These are phyloP conservation scores for Arabidopsis hybrid DNA, from an alignment of 441 rosid species.

Conservation along the genomic window DNA sequence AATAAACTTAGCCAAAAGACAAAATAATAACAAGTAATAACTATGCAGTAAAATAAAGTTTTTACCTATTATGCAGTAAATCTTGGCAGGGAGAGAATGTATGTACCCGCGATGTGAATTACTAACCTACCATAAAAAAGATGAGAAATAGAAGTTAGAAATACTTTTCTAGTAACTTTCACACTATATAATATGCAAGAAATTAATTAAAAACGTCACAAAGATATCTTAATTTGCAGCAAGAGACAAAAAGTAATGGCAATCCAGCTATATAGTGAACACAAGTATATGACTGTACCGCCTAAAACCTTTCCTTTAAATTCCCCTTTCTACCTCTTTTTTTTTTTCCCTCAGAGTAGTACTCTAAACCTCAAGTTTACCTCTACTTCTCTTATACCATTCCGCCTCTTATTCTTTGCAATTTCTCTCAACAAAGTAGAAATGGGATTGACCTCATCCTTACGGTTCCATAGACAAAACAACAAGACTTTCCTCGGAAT, in stretches of 20 bases:
- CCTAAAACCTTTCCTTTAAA: slow-evolving; percentile 70
- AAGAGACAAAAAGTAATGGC: slow-evolving; percentile 45
- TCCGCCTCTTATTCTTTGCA: slow-evolving; percentile 21
- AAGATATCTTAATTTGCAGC: slow-evolving; percentile 36
- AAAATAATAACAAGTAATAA: slow-evolving; percentile 31
- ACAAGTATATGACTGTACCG: slow-evolving; percentile 55
- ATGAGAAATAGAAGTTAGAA: slow-evolving; percentile 26
- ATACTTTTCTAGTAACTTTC: slow-evolving; percentile 50
- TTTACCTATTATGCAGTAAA: slow-evolving; percentile 33
- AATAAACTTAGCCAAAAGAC: slow-evolving; percentile 33
- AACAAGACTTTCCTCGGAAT: slow-evolving; percentile 53
- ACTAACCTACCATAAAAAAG: slow-evolving; percentile 24
- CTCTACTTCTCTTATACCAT: slow-evolving; percentile 34
- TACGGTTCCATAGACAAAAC: slow-evolving; percentile 52
- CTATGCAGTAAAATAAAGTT: slow-evolving; percentile 38
- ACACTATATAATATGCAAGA: slow-evolving; percentile 32
- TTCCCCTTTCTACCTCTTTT: slow-evolving; percentile 53
- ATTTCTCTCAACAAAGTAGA: slow-evolving; percentile 30
- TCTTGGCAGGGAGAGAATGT: slow-evolving; percentile 23
- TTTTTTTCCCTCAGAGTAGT: slow-evolving; percentile 40
- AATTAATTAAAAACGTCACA: slow-evolving; percentile 22
- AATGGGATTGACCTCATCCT: slow-evolving; percentile 58
- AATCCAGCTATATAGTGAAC: slow-evolving; percentile 35
- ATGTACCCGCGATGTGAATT: slow-evolving; percentile 19
- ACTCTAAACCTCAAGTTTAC: slow-evolving; percentile 50